phyloP scores from a whole-genome alignment of 2,329 filamentous ascomycete genomes.

The Arthrobotrys musiformis region DNA sequence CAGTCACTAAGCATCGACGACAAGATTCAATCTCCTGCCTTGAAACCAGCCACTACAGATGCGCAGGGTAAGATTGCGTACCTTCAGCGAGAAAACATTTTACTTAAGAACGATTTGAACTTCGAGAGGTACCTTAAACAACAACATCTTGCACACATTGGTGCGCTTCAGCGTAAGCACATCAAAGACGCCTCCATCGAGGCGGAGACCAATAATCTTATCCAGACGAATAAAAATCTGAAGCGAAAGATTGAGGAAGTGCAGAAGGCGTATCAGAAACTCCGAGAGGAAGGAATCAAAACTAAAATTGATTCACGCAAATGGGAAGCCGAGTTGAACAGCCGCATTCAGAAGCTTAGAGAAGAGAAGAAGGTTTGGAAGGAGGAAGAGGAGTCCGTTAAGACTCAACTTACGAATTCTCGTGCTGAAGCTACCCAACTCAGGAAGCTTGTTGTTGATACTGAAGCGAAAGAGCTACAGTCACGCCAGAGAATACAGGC shows the following conservation, averaged over 20 bases:
- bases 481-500: slow-evolving; percentile 73
- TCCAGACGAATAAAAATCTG: slow-evolving; percentile 78
- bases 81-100: slow-evolving; percentile 77
- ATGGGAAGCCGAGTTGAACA: slow-evolving; percentile 77
- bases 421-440: slow-evolving; percentile 73
- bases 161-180: slow-evolving; percentile 78
- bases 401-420: slow-evolving; percentile 70
- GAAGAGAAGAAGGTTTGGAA: slow-evolving; percentile 77
- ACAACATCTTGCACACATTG: slow-evolving; percentile 83
- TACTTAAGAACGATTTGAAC: slow-evolving; percentile 81
- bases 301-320: slow-evolving; percentile 79
- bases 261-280: slow-evolving; percentile 75
- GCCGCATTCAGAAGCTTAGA: slow-evolving; percentile 73
- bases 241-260: slow-evolving; percentile 78
- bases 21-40: slow-evolving; percentile 59
- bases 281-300: slow-evolving; percentile 77
- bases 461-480: slow-evolving; percentile 75
- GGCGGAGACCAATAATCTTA: slow-evolving; percentile 82
- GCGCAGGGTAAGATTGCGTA: slow-evolving; percentile 65
- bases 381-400: slow-evolving; percentile 69
- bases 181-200: slow-evolving; percentile 81
- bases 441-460: slow-evolving; percentile 73
- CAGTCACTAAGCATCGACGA: slow-evolving; percentile 60
- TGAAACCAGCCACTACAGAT: slow-evolving; percentile 59
- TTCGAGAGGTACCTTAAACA: slow-evolving; percentile 87